Percentiles rank a stretch among this genome's conserved stretches.
These are phyloP conservation scores for Penicilliopsis zonata DNA, from an alignment of 495 filamentous ascomycete genomes.

Conservation along the genomic window DNA sequence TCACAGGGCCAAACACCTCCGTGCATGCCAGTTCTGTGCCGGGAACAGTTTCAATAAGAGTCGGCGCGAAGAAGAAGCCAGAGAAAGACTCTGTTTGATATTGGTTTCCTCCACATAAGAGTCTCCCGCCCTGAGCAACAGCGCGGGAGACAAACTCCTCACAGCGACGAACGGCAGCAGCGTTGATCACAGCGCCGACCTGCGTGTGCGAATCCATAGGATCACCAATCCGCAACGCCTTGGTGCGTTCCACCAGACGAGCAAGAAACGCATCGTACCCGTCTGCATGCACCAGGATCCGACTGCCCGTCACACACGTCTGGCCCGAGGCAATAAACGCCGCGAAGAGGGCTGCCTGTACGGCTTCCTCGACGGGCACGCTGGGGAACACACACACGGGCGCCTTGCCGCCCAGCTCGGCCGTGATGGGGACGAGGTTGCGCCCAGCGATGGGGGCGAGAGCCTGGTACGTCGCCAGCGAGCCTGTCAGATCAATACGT, in stretches of 20 bases:
- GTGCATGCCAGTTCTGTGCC: constrained; percentile 36
- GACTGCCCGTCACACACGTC: constrained; percentile 50
- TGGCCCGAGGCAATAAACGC: constrained; percentile 43
- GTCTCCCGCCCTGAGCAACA: too few species aligned
- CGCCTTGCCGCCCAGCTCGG: constrained; percentile 59
- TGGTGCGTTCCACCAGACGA: constrained; percentile 41
- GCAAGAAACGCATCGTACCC: constrained; percentile 53
- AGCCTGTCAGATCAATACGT: constrained; percentile 70
- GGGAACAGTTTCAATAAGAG: constrained; percentile 48
- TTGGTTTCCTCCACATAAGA: too few species aligned
- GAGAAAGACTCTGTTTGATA: too few species aligned
- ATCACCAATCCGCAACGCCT: constrained; percentile 35
- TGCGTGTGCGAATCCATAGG: too few species aligned
- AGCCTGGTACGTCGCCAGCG: constrained; percentile 48
- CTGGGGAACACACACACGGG: constrained; percentile 53
- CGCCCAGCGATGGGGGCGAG: constrained; percentile 48
- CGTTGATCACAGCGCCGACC: too few species aligned
- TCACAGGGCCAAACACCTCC: constrained; percentile 42
- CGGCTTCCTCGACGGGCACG: constrained; percentile 48
- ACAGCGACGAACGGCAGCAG: too few species aligned
- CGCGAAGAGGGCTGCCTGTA: constrained; percentile 20
- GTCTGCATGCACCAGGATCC: constrained; percentile 56
- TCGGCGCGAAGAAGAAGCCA: constrained; percentile 43
- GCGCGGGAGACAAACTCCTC: too few species aligned
- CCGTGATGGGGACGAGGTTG: constrained; percentile 48